Conservation (phyloP, 345 rosid genomes). For the Rhodamnia rubescens region DNA sequence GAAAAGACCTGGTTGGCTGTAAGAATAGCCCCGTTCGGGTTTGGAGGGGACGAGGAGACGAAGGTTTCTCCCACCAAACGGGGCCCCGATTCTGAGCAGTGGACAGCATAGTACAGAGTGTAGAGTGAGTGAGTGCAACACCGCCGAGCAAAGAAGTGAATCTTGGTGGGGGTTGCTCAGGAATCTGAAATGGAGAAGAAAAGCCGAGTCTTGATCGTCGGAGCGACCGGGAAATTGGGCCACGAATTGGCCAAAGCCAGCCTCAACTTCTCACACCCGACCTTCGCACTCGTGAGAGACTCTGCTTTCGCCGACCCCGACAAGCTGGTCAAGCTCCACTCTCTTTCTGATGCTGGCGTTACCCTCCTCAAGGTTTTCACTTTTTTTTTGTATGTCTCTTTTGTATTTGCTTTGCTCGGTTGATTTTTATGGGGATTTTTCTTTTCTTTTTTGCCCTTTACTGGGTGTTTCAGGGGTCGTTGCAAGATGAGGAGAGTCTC, state of each 20-base stretch:
- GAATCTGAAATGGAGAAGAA: constrained; percentile 7
- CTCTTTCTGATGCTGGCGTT: constrained; percentile 44
- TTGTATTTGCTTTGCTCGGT: not conserved
- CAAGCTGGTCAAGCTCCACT: constrained; percentile 26
- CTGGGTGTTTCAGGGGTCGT: constrained; percentile 41
- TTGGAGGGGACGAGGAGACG: not conserved
- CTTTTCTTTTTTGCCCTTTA: not conserved
- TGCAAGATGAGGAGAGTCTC: constrained; percentile 54
- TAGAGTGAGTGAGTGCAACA: not conserved
- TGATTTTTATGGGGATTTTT: not conserved
- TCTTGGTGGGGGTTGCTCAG: not conserved
- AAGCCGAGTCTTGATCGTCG: constrained; percentile 61
- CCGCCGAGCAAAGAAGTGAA: not conserved
- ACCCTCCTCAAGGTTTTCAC: constrained; percentile 39
- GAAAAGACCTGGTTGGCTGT: not conserved
- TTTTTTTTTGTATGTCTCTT: not conserved
- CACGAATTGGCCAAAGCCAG: constrained; percentile 39
- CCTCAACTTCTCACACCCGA: constrained; percentile 39
- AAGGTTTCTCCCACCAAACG: not conserved
- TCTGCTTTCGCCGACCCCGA: constrained; percentile 34
- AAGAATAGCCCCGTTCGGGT: not conserved
- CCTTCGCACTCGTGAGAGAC: constrained; percentile 46
- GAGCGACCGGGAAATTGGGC: constrained; percentile 66
- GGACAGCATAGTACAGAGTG: not conserved
- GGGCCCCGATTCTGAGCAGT: not conserved